Conservation (phyloP, 2,329 filamentous ascomycete genomes). For the Paraphoma chrysanthemicola region DNA sequence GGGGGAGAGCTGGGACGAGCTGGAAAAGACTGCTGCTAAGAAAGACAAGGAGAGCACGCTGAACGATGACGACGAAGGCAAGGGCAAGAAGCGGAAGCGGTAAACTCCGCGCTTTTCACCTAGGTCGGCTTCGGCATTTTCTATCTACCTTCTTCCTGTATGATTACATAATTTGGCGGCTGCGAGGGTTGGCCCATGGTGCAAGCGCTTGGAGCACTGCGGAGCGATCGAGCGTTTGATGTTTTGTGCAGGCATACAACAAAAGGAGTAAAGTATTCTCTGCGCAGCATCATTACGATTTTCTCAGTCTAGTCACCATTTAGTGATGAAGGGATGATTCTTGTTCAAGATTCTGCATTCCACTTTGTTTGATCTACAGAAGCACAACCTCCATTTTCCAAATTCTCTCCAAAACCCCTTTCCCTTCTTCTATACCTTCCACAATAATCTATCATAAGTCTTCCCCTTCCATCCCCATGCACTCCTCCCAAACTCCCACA, state of each 20-base stretch:
- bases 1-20: constrained; percentile 91
- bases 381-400: too few relatives aligned
- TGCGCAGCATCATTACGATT: neutral
- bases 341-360: too few relatives aligned
- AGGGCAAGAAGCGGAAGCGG: constrained; percentile 73
- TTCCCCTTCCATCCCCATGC: neutral
- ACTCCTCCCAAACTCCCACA: constrained; percentile 1
- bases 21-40: constrained; percentile 82
- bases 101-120: constrained; percentile 7
- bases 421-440: neutral
- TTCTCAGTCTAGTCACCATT: neutral
- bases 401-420: too few relatives aligned
- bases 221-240: neutral
- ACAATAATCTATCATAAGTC: neutral
- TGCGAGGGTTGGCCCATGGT: neutral
- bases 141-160: neutral
- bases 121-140: neutral
- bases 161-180: neutral
- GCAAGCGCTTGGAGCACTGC: neutral
- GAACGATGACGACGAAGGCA: constrained; percentile 63
- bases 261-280: neutral
- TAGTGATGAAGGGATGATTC: neutral
- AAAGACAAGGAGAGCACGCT: constrained; percentile 65
- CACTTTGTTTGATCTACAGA: too few relatives aligned
- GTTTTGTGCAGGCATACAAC: neutral